phyloP scores from a whole-genome alignment of 2,329 filamentous ascomycete species.

The Trichoderma polysporum region DNA sequence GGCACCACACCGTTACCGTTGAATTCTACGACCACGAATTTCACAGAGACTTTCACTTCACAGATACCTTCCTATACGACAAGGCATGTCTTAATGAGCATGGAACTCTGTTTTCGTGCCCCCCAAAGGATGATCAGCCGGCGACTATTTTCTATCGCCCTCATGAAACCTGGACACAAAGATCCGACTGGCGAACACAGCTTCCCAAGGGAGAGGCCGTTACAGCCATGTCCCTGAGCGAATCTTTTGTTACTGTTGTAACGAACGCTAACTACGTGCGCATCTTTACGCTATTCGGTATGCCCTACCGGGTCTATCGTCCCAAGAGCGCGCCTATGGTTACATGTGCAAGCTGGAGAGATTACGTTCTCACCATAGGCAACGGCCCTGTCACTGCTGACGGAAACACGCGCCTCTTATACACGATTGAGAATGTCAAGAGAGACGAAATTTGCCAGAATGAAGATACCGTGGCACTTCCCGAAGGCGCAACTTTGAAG shows the following conservation, averaged over 20 bases:
- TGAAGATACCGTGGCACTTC: slow-evolving; percentile 85
- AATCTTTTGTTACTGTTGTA: slow-evolving; percentile 85
- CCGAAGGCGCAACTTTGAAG: slow-evolving; percentile 69
- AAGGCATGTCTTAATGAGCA: slow-evolving; percentile 89
- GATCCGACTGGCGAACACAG: slow-evolving; percentile 85
- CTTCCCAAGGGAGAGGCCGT: slow-evolving; percentile 86
- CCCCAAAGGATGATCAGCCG: slow-evolving; percentile 62
- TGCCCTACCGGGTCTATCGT: slow-evolving; percentile 83
- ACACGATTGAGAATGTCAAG: slow-evolving; percentile 93
- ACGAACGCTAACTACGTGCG: slow-evolving; percentile 87
- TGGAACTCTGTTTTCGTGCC: slow-evolving; percentile 82
- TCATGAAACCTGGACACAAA: slow-evolving; percentile 92
- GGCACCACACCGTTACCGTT: slow-evolving; percentile 88
- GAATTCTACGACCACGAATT: slow-evolving; percentile 96
- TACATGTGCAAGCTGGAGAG: slow-evolving; percentile 88
- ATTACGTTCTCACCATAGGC: slow-evolving; percentile 94
- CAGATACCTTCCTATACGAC: slow-evolving; percentile 92
- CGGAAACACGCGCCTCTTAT: slow-evolving; percentile 75
- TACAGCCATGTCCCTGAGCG: slow-evolving; percentile 84
- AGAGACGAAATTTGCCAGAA: slow-evolving; percentile 92
- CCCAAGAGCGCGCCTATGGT: slow-evolving; percentile 89
- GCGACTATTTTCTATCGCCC: slow-evolving; percentile 94
- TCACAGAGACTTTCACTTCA: slow-evolving; percentile 95
- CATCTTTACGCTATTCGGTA: slow-evolving; percentile 88
- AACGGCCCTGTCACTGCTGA: slow-evolving; percentile 83